phyloP scores from a whole-genome alignment of 257 asterid genomes.

The Petunia secreta region DNA sequence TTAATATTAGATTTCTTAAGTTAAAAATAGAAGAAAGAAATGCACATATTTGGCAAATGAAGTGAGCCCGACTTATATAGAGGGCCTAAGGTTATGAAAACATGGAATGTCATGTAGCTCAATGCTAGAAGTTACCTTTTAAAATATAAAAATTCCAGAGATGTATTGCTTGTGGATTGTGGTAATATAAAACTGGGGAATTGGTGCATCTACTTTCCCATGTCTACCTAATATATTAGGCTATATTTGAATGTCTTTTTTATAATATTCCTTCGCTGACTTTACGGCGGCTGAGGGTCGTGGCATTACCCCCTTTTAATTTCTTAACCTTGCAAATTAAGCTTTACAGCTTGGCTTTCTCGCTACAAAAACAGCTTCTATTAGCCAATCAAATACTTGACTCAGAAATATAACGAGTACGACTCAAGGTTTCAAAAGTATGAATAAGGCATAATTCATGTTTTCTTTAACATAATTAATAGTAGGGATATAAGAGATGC shows the following conservation, averaged over 20 bases:
- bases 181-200: conserved; percentile 6
- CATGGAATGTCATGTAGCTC: background rate
- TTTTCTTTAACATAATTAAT: no score
- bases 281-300: background rate
- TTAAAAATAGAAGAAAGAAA: background rate
- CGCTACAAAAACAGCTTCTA: background rate
- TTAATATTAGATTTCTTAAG: background rate
- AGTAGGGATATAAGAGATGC: no score
- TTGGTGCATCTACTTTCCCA: conserved; percentile 23
- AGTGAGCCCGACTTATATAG: conserved; percentile 14
- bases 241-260: conserved; percentile 27
- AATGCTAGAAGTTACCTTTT: background rate
- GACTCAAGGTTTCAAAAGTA: no score
- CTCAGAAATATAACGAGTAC: no score
- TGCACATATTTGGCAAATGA: background rate
- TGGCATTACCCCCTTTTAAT: background rate
- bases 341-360: conserved; percentile 17
- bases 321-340: conserved; percentile 20
- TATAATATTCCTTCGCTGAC: background rate
- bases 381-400: background rate
- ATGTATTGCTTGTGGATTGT: background rate
- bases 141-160: background rate
- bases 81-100: background rate
- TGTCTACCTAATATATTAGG: conserved; percentile 32
- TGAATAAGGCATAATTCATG: no score